Percentiles rank a stretch among this genome's conserved stretches.
phyloP scores from a whole-genome alignment of 2,329 filamentous ascomycete genomes.

The Pseudogymnoascus sp. region DNA sequence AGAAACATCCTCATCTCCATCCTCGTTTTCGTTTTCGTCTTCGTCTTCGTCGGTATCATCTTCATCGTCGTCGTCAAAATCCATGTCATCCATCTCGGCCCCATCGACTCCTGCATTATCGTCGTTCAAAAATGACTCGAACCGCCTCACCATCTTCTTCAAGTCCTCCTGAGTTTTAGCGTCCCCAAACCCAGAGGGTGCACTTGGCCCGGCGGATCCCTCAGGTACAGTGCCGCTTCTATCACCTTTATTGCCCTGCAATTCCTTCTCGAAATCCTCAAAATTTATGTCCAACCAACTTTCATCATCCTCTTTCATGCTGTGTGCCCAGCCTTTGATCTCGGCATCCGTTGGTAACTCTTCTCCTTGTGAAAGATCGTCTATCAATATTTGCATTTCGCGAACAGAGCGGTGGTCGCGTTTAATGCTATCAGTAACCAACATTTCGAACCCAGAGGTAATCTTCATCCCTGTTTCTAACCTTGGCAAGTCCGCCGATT shows the following conservation, averaged over 20 bases:
- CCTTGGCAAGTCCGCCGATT: slow-evolving; percentile 22
- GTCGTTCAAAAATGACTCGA: slow-evolving; percentile 85
- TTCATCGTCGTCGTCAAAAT: slow-evolving; percentile 41
- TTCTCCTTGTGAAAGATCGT: slow-evolving; percentile 53
- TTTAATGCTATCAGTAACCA: slow-evolving; percentile 58
- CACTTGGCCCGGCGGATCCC: slow-evolving; percentile 22
- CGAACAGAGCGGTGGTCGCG: slow-evolving; percentile 60
- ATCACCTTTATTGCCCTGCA: slow-evolving; percentile 43
- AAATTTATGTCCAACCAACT: slow-evolving; percentile 90
- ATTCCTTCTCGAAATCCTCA: slow-evolving; percentile 75
- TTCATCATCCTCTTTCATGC: slow-evolving; percentile 66
- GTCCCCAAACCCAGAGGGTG: slow-evolving; percentile 51
- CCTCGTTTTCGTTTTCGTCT: slow-evolving; percentile 51
- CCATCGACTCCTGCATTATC: slow-evolving; percentile 74
- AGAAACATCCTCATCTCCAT: slow-evolving; percentile 65
- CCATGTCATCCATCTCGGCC: slow-evolving; percentile 63
- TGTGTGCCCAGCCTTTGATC: slow-evolving; percentile 59
- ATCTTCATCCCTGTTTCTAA: slow-evolving; percentile 80
- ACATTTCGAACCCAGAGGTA: slow-evolving; percentile 83
- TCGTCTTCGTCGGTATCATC: slow-evolving; percentile 45
- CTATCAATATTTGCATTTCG: slow-evolving; percentile 67
- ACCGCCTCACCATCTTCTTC: slow-evolving; percentile 85
- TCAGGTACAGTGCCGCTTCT: slow-evolving; percentile 25
- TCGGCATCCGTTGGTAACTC: slow-evolving; percentile 69
- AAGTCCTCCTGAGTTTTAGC: slow-evolving; percentile 63